A percentile compares a stretch with the other conserved stretches of the same genome.
Conservation (phyloP, 495 filamentous ascomycete genomes). For the Parathielavia appendiculata region DNA sequence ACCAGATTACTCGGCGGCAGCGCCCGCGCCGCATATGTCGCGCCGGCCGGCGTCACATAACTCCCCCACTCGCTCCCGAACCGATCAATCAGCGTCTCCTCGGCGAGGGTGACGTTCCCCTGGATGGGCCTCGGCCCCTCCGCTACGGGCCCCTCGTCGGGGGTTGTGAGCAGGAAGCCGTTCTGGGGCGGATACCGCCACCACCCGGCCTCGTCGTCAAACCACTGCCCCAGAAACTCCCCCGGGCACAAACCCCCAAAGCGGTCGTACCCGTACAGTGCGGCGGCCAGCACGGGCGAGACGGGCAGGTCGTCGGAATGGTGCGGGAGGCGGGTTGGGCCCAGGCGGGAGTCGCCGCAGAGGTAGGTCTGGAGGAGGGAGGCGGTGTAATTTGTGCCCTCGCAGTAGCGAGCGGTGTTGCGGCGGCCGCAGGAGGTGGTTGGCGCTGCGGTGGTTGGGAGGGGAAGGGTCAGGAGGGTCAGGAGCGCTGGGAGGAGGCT, state of each 20-base stretch:
- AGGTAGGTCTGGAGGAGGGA: slow-evolving; percentile 32
- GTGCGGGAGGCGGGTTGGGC: slow-evolving; percentile 41
- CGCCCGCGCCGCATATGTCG: slow-evolving; percentile 50
- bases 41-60: slow-evolving; percentile 44
- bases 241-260: slow-evolving; percentile 47
- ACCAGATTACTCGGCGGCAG: slow-evolving; percentile 50
- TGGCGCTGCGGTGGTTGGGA: background rate
- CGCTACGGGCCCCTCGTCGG: background rate
- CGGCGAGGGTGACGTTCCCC: slow-evolving; percentile 42
- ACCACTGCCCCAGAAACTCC: slow-evolving; percentile 46
- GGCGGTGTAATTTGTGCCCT: slow-evolving; percentile 37
- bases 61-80: slow-evolving; percentile 48
- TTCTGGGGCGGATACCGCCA: slow-evolving; percentile 42
- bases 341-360: slow-evolving; percentile 51
- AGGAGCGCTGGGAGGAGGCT: background rate
- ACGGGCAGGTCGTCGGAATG: slow-evolving; percentile 1
- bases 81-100: slow-evolving; percentile 49
- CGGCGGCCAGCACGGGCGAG: slow-evolving; percentile 36
- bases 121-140: slow-evolving; percentile 31
- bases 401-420: slow-evolving; percentile 29
- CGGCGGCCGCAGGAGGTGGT: background rate
- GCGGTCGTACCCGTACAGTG: slow-evolving; percentile 40
- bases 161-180: slow-evolving; percentile 41
- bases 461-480: background rate
- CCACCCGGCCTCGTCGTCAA: slow-evolving; percentile 28